Evolutionary conservation across 169 alveolate species (phyloP).

Genomic region (Theileria equi): DNA sequence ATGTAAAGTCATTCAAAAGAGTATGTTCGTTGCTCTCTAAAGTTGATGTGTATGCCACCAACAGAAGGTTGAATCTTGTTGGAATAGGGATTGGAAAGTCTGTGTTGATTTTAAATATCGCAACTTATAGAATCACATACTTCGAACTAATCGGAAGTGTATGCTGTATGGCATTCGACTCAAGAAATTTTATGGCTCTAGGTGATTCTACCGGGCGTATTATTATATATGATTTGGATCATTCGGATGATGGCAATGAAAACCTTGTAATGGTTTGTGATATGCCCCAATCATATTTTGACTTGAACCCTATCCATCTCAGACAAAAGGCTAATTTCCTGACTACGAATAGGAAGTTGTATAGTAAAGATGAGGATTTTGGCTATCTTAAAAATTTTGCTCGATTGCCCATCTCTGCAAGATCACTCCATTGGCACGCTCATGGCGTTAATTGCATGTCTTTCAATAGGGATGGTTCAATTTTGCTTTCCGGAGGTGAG

Average conservation of each 20-base stretch:
- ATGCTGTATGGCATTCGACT: slow-evolving; percentile 23
- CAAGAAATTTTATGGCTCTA: slow-evolving; percentile 12
- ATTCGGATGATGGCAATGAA: neutral
- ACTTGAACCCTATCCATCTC: slow-evolving; percentile 10
- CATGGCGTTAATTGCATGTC: slow-evolving; percentile 57
- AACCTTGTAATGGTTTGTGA: slow-evolving; percentile 21
- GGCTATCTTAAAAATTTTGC: neutral
- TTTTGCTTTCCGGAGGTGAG: slow-evolving; percentile 59
- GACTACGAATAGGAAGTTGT: slow-evolving; percentile 1
- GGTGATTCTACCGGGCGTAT: slow-evolving; percentile 56
- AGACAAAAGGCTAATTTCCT: neutral
- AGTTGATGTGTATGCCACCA: slow-evolving; percentile 34
- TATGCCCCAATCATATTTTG: slow-evolving; percentile 13
- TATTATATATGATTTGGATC: slow-evolving; percentile 12
- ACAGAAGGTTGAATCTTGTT: slow-evolving; percentile 14
- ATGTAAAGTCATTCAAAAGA: neutral
- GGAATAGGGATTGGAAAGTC: slow-evolving; percentile 34
- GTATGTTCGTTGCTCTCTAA: slow-evolving; percentile 9
- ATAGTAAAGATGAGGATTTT: slow-evolving; percentile 2
- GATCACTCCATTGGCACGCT: slow-evolving; percentile 56
- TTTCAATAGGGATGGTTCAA: slow-evolving; percentile 21
- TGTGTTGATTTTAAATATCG: slow-evolving; percentile 16
- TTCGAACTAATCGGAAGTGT: slow-evolving; percentile 34
- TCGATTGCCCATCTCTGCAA: neutral
- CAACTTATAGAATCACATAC: neutral